Evolutionary conservation across 164 flowering plant genomes (phyloP), one percentile per base, ranked within the genome.

Genomic region (Macadamia integrifolia): DNA sequence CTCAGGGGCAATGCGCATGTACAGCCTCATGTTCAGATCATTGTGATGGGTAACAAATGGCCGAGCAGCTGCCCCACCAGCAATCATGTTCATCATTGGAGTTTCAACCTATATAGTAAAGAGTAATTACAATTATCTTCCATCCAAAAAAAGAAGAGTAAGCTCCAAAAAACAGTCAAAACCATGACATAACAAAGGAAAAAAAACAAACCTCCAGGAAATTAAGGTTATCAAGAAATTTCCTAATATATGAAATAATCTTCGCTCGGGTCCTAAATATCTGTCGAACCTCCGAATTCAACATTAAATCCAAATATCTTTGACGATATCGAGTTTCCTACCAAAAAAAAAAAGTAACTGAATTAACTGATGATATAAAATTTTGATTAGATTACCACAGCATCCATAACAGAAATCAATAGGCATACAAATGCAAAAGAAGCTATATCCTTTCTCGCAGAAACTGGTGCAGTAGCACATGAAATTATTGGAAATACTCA

Each of bases 71-170:
- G 97, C 99, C 62, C 97, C 99, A 46, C 98, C 99, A 69, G 99
- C 87, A 80, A 90, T 94, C 97, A 89, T 90, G 80, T 87, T 92
- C 99, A 94, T 88, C 95, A 92, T 94, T 1, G 99, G 99, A 12
- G 99, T 94, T 81, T 94, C 99, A 70, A 94, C 99, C 99, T 94
- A 65, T 35, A 64, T 29, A 42, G 17, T 43, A 66, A 30, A 15
- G 57, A 31, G 18, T 46, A 46, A 71, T 30, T 62, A 59, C 31
- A 46, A 71, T 30, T 62, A 59, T 52, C n/a, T 40, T 7, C 2
- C 23, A 53, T 53, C 5, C 30, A 6, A 32, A 44, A 60, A 43
- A 67, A 60, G n/a, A 56, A 59, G 2, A 35, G 32, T 62, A 64
- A n/a, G 7, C 15, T 9, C 23, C 48, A 44, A 9, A 44, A 9